Percentiles rank a stretch among this genome's conserved stretches.
Conservation (phyloP, 352 stramenopile species). For the Globisporangium alternatum region DNA sequence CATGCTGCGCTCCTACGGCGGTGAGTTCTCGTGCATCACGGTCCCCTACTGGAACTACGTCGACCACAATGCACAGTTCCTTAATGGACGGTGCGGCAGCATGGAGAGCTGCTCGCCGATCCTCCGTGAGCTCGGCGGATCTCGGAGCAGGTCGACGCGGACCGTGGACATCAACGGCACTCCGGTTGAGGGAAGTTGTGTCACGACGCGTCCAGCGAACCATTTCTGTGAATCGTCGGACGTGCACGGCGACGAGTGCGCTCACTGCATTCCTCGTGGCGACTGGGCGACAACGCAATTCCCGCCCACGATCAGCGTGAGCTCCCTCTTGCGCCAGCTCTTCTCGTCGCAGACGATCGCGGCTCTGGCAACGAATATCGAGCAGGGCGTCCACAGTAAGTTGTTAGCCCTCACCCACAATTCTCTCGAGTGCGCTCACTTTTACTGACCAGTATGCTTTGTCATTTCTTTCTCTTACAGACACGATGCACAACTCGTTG, state of each 20-base stretch:
- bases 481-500: slow-evolving; percentile 80
- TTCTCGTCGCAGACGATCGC: slow-evolving; percentile 68
- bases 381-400: slow-evolving; percentile 78
- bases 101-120: slow-evolving; percentile 76
- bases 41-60: slow-evolving; percentile 89
- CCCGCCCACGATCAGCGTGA: slow-evolving; percentile 65
- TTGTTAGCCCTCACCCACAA: background rate
- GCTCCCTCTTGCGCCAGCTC: slow-evolving; percentile 71
- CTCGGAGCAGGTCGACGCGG: slow-evolving; percentile 25
- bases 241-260: slow-evolving; percentile 34
- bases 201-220: slow-evolving; percentile 38
- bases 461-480: slow-evolving; percentile 22
- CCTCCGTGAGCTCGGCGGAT: slow-evolving; percentile 69
- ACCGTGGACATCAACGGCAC: slow-evolving; percentile 69
- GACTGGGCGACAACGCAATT: slow-evolving; percentile 52
- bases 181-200: slow-evolving; percentile 56
- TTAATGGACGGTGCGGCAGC: slow-evolving; percentile 53
- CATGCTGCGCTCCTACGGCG: slow-evolving; percentile 75
- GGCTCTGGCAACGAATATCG: slow-evolving; percentile 59
- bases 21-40: slow-evolving; percentile 82
- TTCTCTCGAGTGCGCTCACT: background rate
- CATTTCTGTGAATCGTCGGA: slow-evolving; percentile 79
- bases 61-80: slow-evolving; percentile 70
- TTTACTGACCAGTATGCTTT: slow-evolving; percentile 16
- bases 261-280: slow-evolving; percentile 69